A percentile compares a stretch with the other conserved stretches of the same genome.
Conservation (phyloP, 768 basidiomycete species). For the Rhodosporidiobolus sp. region DNA sequence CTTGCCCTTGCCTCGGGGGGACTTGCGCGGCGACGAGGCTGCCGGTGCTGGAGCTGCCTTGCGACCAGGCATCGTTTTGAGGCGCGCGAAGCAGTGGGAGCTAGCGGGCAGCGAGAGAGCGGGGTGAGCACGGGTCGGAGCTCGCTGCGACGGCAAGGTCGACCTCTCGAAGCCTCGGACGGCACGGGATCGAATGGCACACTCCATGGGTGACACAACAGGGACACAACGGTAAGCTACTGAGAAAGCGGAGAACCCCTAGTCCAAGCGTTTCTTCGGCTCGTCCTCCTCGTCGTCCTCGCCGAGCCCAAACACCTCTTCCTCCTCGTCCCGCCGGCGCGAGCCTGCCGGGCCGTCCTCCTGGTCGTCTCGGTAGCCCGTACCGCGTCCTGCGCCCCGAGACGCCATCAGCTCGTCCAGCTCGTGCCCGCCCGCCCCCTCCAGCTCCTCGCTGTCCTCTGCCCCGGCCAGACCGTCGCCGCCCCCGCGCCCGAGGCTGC, state of each 20-base stretch:
- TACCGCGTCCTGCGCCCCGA: background rate
- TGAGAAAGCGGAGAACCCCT: background rate
- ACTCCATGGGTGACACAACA: too few relatives aligned
- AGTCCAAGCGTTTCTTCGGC: background rate
- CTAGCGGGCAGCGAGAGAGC: background rate
- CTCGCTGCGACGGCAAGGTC: too few relatives aligned
- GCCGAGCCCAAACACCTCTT: constrained; percentile 33
- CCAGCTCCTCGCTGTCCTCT: background rate
- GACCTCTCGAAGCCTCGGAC: too few relatives aligned
- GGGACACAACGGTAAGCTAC: background rate
- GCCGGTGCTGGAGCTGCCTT: background rate
- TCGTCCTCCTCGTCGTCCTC: constrained; percentile 28
- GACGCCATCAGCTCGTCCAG: constrained; percentile 30
- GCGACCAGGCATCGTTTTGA: background rate
- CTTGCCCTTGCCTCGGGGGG: constrained; percentile 32
- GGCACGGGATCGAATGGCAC: too few relatives aligned
- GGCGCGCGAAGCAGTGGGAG: background rate
- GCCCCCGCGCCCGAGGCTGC: constrained; percentile 7
- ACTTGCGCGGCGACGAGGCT: constrained; percentile 11
- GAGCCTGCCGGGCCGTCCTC: background rate
- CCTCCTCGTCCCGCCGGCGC: constrained; percentile 15
- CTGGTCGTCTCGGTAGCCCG: constrained; percentile 6
- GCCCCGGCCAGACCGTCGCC: background rate
- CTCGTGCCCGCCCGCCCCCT: constrained; percentile 24
- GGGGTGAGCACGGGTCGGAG: background rate